A percentile compares a stretch with the other conserved stretches of the same genome.
Conservation (phyloP, 345 rosid species). For the Heritiera littoralis region DNA sequence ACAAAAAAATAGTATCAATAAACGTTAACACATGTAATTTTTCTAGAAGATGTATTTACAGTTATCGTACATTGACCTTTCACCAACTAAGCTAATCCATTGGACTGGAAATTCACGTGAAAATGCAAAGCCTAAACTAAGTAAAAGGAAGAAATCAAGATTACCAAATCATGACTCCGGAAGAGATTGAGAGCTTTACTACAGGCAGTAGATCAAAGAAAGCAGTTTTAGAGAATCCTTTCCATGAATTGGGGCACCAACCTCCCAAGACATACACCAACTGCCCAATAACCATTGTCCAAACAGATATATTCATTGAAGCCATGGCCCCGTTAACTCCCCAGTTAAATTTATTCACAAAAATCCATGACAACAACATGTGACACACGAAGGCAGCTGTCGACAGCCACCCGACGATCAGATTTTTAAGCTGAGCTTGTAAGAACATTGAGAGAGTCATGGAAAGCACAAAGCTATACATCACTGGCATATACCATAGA, state of each 20-base stretch:
- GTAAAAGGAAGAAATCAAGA: too few species aligned
- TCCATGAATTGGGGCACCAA: too few species aligned
- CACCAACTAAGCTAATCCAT: neutral
- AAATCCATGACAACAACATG: slow-evolving; percentile 30
- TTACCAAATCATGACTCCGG: slow-evolving; percentile 38
- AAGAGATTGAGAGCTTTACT: slow-evolving; percentile 31
- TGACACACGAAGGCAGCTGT: neutral
- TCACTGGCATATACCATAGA: too few species aligned
- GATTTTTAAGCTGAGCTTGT: too few species aligned
- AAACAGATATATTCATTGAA: slow-evolving; percentile 27
- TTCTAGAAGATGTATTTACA: too few species aligned
- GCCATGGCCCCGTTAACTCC: slow-evolving; percentile 33
- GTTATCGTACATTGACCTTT: too few species aligned
- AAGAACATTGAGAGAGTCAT: too few species aligned
- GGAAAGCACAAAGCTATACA: too few species aligned
- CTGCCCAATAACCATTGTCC: slow-evolving; percentile 3
- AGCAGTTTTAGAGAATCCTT: slow-evolving; percentile 11
- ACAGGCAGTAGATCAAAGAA: slow-evolving; percentile 28
- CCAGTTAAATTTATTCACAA: slow-evolving; percentile 21
- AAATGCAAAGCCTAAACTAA: neutral
- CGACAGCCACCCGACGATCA: too few species aligned
- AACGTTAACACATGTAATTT: too few species aligned
- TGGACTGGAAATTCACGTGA: neutral
- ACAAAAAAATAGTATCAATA: too few species aligned
- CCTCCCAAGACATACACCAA: too few species aligned